Evolutionary conservation across 2,329 filamentous ascomycete species (phyloP).

Genomic region (Lasiodiplodia hormozganensis): DNA sequence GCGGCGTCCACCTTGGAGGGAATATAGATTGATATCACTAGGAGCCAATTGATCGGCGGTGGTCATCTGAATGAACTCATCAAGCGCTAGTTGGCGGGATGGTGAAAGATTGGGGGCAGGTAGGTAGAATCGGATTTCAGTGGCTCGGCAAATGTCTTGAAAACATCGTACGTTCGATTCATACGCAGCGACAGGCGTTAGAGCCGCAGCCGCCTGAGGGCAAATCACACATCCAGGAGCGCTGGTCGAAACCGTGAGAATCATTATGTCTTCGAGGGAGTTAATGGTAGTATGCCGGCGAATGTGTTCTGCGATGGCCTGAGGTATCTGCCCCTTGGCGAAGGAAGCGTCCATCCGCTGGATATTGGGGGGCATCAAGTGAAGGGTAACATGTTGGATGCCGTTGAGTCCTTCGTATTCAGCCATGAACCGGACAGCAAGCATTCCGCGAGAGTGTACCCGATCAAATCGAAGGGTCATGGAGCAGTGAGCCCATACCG

Average conservation of each 20-base stretch:
- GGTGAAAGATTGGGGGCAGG: background rate
- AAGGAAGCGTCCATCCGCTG: background rate
- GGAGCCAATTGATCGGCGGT: background rate
- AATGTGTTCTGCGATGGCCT: background rate
- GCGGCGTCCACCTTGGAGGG: background rate
- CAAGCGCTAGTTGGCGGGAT: background rate
- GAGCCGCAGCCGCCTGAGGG: background rate
- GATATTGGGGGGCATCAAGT: background rate
- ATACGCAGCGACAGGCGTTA: conserved; percentile 1
- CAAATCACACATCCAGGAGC: background rate
- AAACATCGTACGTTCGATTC: background rate
- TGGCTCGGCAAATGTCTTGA: conserved; percentile 4
- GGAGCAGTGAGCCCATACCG: background rate
- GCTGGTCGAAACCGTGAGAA: background rate
- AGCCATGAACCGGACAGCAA: background rate
- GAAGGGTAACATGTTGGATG: background rate
- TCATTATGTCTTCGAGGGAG: background rate
- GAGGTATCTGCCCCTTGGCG: background rate
- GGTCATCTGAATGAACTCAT: background rate
- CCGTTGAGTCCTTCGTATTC: background rate
- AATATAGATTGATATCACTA: conserved; percentile 1
- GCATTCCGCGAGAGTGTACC: background rate
- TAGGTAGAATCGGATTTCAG: conserved; percentile 1
- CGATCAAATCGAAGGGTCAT: background rate
- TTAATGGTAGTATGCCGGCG: background rate